phyloP scores from a whole-genome alignment of 208 protist genomes.

The Hexamita inflata region DNA sequence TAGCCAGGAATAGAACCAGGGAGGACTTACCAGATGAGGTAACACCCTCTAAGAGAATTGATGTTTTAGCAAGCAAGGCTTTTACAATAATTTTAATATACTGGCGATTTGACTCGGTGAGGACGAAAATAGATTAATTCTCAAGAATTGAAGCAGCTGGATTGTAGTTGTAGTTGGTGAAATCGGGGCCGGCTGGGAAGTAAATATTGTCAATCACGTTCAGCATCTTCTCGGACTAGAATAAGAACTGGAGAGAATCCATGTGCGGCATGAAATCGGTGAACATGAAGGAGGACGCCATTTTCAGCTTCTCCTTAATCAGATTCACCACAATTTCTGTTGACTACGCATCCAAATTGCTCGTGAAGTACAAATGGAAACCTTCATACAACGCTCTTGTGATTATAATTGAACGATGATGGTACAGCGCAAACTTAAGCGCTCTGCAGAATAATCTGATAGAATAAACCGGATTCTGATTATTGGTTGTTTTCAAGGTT shows the following conservation, averaged over 20 bases:
- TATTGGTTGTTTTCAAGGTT: background rate
- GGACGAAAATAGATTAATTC: constrained; percentile 5
- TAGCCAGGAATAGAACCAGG: constrained; percentile 95
- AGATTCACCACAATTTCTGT: too few species aligned
- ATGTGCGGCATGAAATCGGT: too few species aligned
- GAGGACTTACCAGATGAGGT: constrained; percentile 77
- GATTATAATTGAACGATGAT: background rate
- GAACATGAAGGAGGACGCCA: too few species aligned
- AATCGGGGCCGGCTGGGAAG: too few species aligned
- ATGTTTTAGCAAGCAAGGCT: background rate
- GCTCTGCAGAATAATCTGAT: constrained; percentile 7
- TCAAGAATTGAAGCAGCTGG: too few species aligned
- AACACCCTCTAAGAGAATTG: constrained; percentile 18
- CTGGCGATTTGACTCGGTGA: background rate
- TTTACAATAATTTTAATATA: background rate
- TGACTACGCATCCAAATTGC: background rate
- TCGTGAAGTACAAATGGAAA: background rate
- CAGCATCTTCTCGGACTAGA: too few species aligned
- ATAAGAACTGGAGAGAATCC: too few species aligned
- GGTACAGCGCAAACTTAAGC: background rate
- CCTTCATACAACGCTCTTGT: background rate
- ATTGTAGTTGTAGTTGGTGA: too few species aligned
- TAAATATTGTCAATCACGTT: too few species aligned
- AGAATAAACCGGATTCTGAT: background rate
- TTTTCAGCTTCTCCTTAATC: too few species aligned